These are phyloP conservation scores for Phaffomyces opuntiae DNA, from an alignment of 805 yeast genomes.

Conservation along the genomic window DNA sequence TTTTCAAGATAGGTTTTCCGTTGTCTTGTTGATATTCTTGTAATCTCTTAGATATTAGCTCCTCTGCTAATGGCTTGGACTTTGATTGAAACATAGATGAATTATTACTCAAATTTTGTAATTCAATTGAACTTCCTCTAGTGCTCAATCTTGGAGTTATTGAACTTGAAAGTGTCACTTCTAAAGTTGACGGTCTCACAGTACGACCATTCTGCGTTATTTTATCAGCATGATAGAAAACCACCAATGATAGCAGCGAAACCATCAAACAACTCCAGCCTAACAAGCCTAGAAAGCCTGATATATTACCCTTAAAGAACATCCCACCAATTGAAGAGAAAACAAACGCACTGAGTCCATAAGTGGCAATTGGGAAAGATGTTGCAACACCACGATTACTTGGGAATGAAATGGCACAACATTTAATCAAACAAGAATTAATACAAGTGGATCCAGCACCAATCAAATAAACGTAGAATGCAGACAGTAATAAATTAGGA, in stretches of 20 bases:
- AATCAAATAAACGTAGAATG: slow-evolving; percentile 43
- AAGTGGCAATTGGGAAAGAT: slow-evolving; percentile 65
- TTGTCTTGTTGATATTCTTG: neutral
- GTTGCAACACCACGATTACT: slow-evolving; percentile 66
- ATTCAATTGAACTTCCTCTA: slow-evolving; percentile 8
- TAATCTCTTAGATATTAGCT: slow-evolving; percentile 1
- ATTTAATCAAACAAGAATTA: slow-evolving; percentile 59
- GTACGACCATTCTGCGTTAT: slow-evolving; percentile 3
- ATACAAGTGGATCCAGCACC: slow-evolving; percentile 67
- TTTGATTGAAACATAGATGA: neutral
- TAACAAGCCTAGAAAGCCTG: slow-evolving; percentile 42
- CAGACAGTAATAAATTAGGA: slow-evolving; percentile 30
- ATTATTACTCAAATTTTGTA: slow-evolving; percentile 6
- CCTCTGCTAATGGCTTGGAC: slow-evolving; percentile 1
- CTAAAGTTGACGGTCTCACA: neutral
- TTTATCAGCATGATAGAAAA: slow-evolving; percentile 26
- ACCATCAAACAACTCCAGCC: slow-evolving; percentile 36
- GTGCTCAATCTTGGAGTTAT: neutral
- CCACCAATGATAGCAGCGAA: slow-evolving; percentile 39
- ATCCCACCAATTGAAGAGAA: slow-evolving; percentile 50
- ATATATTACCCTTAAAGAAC: slow-evolving; percentile 52
- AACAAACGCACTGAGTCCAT: slow-evolving; percentile 67
- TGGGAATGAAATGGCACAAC: slow-evolving; percentile 68
- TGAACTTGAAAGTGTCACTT: neutral
- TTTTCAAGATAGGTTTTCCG: slow-evolving; percentile 17